Evolutionary conservation across 805 yeast genomes (phyloP), one percentile per base, ranked within the genome.

Genomic region (Starmerella vitae): DNA sequence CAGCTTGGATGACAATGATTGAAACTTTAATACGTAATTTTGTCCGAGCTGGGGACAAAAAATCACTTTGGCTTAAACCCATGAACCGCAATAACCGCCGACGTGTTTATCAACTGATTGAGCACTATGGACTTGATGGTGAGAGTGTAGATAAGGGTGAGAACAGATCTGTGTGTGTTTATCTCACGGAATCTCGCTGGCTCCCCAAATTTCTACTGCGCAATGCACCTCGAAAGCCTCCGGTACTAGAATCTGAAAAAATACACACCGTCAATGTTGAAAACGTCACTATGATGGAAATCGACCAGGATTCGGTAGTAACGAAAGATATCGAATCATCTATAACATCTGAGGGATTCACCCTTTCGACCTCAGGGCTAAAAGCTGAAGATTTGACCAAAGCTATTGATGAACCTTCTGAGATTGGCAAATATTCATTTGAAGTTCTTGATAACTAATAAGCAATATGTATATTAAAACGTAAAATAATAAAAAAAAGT

Each of bases 101-200:
- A 37, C 81, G 81, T 51, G 60, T 84, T 15, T 85, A 76, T 50
- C 75, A 71, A 33, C 51, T 85, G 21, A 75, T 83, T 0, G 71
- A 65, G 25, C 58, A 72, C 0, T 82, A 65, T 54, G 65, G 69
- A 8, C 49, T 83, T 5, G 73, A 68, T 48, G 66, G 81, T 0
- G 86, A 80, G 49, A 71, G 86, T 3, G 85, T 81, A 43, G 94
- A 82, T 57, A 70, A 68, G 3, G 94, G 84, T 42, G 93, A 93
- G 0, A 66, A 71, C 35, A 60, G 94, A 41, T 48, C 53, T 1
- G 49, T 52, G 1, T 25, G 46, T 9, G 55, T 39, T 3, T 27
- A 37, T 20, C 21, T 32, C 14, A 46, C 46, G 1, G 19, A 20
- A 7, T 17, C 24, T 3, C 36, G 48, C 2, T 41, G 50, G 44